Conservation (phyloP, 2,329 filamentous ascomycete genomes). For the Talaromyces marneffei region DNA sequence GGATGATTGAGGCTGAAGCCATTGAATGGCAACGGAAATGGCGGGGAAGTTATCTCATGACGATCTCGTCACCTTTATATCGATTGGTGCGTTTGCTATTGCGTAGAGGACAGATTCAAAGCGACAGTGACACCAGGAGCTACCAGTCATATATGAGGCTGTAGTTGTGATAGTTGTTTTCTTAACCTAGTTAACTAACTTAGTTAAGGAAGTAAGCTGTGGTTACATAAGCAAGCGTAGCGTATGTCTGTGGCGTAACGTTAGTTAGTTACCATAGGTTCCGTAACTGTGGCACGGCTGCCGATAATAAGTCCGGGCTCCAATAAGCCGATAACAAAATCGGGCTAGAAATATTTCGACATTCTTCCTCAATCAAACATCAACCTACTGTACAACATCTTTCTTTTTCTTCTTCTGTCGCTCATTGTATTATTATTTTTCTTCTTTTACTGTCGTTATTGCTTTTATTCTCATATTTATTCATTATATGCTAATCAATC, state of each 20-base stretch:
- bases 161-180: neutral
- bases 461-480: neutral
- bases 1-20: neutral
- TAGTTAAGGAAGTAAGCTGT: neutral
- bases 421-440: constrained; percentile 3
- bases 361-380: neutral
- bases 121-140: neutral
- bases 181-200: no score
- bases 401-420: neutral
- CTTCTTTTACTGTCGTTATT: neutral
- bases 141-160: neutral
- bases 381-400: neutral
- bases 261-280: no score
- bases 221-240: neutral
- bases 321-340: neutral
- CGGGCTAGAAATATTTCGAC: neutral
- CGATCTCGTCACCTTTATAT: neutral
- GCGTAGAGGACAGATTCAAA: no score
- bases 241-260: constrained; percentile 4
- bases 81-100: neutral
- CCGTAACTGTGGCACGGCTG: neutral
- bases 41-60: neutral
- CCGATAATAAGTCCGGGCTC: neutral
- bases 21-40: neutral
- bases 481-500: neutral